Conservation (phyloP, 352 stramenopile species). For the Globisporangium radiosum region DNA sequence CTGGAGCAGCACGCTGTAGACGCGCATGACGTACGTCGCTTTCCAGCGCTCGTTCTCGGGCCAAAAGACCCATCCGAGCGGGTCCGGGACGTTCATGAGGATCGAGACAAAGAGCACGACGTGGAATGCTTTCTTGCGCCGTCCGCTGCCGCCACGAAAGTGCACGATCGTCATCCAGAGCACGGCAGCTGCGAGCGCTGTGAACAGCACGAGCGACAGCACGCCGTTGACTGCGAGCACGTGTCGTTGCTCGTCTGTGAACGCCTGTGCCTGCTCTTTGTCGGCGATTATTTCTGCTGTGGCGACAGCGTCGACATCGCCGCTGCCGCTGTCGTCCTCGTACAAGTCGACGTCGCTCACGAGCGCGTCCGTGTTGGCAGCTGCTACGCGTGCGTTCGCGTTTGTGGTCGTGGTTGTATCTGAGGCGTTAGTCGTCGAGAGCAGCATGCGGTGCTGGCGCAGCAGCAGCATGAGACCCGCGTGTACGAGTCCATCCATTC, state of each 20-base stretch:
- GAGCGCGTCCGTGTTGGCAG: conserved; percentile 5
- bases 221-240: conserved; percentile 49
- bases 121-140: conserved; percentile 69
- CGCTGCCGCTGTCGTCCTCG: not conserved
- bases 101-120: conserved; percentile 56
- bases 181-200: conserved; percentile 45
- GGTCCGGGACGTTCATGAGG: conserved; percentile 57
- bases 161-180: conserved; percentile 61
- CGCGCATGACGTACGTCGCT: conserved; percentile 49
- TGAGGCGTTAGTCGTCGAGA: conserved; percentile 5
- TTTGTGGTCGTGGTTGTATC: not conserved
- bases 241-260: conserved; percentile 30
- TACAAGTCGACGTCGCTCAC: not conserved
- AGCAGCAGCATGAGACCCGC: conserved; percentile 11
- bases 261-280: conserved; percentile 10
- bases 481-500: conserved; percentile 15
- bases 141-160: conserved; percentile 40
- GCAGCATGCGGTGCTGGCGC: conserved; percentile 10
- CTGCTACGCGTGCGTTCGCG: conserved; percentile 4
- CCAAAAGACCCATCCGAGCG: conserved; percentile 50
- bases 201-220: conserved; percentile 57
- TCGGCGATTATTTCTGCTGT: not conserved
- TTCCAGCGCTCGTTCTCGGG: conserved; percentile 61
- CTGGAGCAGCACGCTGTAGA: conserved; percentile 66
- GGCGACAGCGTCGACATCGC: not conserved